phyloP scores from a whole-genome alignment of 2,329 filamentous ascomycete species.

The Phoma herbarum region DNA sequence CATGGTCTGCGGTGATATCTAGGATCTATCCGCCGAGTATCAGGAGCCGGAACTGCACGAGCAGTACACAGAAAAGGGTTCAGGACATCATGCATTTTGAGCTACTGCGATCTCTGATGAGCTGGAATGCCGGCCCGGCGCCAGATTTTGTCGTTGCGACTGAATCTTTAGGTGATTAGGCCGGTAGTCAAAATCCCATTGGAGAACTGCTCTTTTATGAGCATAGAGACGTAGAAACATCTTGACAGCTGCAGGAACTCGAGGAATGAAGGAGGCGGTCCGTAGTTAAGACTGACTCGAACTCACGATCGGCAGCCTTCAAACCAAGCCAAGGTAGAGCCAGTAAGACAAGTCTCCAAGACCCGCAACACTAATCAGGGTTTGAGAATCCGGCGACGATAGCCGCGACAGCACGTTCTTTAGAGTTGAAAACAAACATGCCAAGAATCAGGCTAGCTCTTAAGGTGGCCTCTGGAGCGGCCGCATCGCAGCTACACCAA shows the following conservation, averaged over 20 bases:
- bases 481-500: not conserved
- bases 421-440: not conserved
- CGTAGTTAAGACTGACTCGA: not conserved
- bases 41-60: not conserved
- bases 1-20: conserved; percentile 5
- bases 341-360: not conserved
- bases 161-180: not conserved
- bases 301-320: not conserved
- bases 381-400: not conserved
- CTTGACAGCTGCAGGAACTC: conserved; percentile 9
- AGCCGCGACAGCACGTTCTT: not conserved
- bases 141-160: not conserved
- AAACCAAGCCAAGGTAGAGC: not conserved
- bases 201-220: not conserved
- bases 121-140: not conserved
- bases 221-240: not conserved
- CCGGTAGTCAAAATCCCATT: not conserved
- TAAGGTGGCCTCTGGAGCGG: not conserved
- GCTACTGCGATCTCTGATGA: not conserved
- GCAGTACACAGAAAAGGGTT: not conserved
- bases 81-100: not conserved
- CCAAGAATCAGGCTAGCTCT: not conserved
- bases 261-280: not conserved
- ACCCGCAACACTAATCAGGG: not conserved
- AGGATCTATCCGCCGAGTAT: conserved; percentile 6